Evolutionary conservation across 108 stramenopile species (phyloP), one percentile per base, ranked within the genome.

Genomic region (Pseudonitzschia pungens): DNA sequence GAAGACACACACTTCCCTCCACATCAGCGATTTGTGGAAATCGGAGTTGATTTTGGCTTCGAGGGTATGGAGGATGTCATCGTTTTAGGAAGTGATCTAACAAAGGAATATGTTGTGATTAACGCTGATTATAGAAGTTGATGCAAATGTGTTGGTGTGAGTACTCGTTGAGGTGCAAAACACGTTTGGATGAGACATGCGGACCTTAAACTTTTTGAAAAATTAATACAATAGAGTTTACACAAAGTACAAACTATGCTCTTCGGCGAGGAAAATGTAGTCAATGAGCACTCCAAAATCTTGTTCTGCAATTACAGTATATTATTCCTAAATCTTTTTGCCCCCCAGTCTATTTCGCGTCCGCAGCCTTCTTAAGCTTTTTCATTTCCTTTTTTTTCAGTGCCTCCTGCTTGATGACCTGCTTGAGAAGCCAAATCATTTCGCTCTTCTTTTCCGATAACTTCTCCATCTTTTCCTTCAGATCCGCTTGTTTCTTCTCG

Each of bases 121-220:
- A 99, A 99, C 79, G 98, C 97, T 26, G 98, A 98, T 70, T 99
- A 99, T 73, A 88, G 98, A 36, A 97, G 96, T 69, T 99, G 84
- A 62, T 58, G 14, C 5, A 6, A 58, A 16, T 14, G 53, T 54
- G 15, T 54, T 24, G 7, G 22, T 54, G n/a, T 24, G 53, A 0
- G 53, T 24, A 54, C 36, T 36, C 36, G 2, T 36, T 6, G 6
- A 36, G 4, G 14, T 48, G 14, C 45, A 48, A 48, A 48, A 48
- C 5, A 18, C 1, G 16, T 10, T 18, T 4, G 10, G 9, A 18
- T 18, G 45, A 48, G 36, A 48, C 45, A n/a, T 48, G 14, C 45
- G 14, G 18, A 48, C 10, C 36, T 36, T 36, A 36, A 36, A 36
- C 5, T 8, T 48, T 48, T 48, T 10, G 14, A 48, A 48, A 10